phyloP scores from a whole-genome alignment of 2,329 filamentous ascomycete species.

The Colletotrichum scovillei region DNA sequence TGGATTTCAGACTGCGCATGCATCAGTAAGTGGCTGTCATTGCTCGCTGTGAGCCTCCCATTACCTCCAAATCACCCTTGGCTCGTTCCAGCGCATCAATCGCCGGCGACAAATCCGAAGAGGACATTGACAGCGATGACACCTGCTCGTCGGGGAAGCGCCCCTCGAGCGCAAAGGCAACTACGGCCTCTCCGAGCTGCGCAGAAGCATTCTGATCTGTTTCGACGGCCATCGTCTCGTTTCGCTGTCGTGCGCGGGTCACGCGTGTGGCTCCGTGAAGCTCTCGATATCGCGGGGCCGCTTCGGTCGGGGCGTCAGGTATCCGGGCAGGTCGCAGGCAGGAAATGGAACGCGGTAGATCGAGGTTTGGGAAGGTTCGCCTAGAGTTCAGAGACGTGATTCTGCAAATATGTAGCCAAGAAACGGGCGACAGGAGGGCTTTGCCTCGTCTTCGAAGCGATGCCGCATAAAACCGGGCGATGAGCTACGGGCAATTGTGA shows the following conservation, averaged over 20 bases:
- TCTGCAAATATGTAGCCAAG: neutral
- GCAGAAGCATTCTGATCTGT: constrained; percentile 40
- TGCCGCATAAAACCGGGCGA: neutral
- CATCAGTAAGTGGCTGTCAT: neutral
- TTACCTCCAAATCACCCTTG: constrained; percentile 54
- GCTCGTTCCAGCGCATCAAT: constrained; percentile 51
- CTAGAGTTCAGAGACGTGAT: neutral
- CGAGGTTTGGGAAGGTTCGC: neutral
- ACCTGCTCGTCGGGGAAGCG: constrained; percentile 53
- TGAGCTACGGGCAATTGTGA: constrained; percentile 4
- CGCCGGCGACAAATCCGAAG: constrained; percentile 51
- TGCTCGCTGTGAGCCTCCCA: neutral
- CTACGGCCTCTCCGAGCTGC: constrained; percentile 52
- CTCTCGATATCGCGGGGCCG: neutral
- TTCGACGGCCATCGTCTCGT: constrained; percentile 44
- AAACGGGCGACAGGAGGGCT: neutral
- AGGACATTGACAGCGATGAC: constrained; percentile 49
- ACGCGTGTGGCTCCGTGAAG: constrained; percentile 4
- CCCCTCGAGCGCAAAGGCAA: constrained; percentile 53
- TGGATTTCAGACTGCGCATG: constrained; percentile 74
- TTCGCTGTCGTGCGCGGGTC: neutral
- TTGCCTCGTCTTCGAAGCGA: constrained; percentile 17
- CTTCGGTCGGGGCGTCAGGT: constrained; percentile 1
- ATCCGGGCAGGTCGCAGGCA: neutral
- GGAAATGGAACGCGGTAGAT: neutral